Conservation (phyloP, 1,284 basidiomycete species). For the Boletus subluridellus region DNA sequence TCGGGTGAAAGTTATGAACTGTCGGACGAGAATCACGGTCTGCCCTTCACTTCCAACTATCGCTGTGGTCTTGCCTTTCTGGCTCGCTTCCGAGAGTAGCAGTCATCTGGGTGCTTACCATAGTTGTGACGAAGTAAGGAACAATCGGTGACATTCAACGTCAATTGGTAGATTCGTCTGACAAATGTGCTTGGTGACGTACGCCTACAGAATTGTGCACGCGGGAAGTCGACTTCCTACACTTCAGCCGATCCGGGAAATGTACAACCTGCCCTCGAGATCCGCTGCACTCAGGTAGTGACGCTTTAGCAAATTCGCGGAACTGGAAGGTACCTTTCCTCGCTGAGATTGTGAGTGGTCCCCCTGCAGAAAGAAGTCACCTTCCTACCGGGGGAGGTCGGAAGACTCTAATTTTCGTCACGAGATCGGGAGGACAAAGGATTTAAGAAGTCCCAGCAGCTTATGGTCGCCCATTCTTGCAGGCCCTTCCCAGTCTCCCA, state of each 20-base stretch:
- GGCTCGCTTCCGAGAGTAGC: neutral
- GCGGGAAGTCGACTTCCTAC: neutral
- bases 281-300: neutral
- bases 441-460: too few relatives aligned
- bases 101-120: neutral
- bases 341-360: neutral
- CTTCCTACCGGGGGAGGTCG: neutral
- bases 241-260: neutral
- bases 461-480: too few relatives aligned
- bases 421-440: neutral
- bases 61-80: neutral
- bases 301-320: neutral
- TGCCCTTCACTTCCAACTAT: neutral
- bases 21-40: neutral
- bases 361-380: neutral
- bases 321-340: neutral
- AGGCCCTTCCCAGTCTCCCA: too few relatives aligned
- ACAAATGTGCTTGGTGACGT: neutral
- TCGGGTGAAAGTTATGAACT: neutral
- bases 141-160: neutral
- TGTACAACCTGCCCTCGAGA: neutral
- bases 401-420: neutral
- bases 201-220: neutral
- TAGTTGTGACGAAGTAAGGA: neutral
- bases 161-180: too few relatives aligned